Conservation (phyloP, 148 eudicot genomes). For the Suaeda aralocaspica region DNA sequence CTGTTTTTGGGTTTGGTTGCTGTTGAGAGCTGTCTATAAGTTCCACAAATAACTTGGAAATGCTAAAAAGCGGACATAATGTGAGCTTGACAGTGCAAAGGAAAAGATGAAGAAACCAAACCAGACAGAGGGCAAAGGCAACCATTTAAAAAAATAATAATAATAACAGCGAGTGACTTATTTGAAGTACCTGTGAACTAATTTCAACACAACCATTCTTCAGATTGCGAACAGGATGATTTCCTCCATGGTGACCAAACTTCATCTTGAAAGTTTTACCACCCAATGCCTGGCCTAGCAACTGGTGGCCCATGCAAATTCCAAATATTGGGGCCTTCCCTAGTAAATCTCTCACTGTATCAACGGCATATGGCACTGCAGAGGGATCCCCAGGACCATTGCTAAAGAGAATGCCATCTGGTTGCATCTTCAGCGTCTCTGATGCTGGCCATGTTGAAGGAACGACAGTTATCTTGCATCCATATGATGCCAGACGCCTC, state of each 20-base stretch:
- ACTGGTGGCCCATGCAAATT: conserved; percentile 99
- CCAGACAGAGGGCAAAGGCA: neutral
- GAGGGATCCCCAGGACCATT: conserved; percentile 99
- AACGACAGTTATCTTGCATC: conserved; percentile 90
- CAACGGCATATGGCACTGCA: conserved; percentile 97
- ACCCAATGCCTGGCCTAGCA: conserved; percentile 94
- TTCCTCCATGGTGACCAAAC: conserved; percentile 99
- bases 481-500: conserved; percentile 89
- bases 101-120: neutral
- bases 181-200: conserved; percentile 89
- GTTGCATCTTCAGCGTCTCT: conserved; percentile 77
- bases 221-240: conserved; percentile 87
- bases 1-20: no score
- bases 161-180: no score
- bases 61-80: no score
- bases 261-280: conserved; percentile 96
- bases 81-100: no score
- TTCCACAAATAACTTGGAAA: no score
- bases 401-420: conserved; percentile 93
- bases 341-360: conserved; percentile 62
- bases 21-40: no score
- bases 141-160: neutral
- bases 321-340: conserved; percentile 90
- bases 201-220: conserved; percentile 74
- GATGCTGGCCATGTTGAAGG: conserved; percentile 97